Percentiles rank a stretch among this genome's conserved stretches.
phyloP scores from a whole-genome alignment of 164 flowering plant genomes.

The Tetracentron sinense region DNA sequence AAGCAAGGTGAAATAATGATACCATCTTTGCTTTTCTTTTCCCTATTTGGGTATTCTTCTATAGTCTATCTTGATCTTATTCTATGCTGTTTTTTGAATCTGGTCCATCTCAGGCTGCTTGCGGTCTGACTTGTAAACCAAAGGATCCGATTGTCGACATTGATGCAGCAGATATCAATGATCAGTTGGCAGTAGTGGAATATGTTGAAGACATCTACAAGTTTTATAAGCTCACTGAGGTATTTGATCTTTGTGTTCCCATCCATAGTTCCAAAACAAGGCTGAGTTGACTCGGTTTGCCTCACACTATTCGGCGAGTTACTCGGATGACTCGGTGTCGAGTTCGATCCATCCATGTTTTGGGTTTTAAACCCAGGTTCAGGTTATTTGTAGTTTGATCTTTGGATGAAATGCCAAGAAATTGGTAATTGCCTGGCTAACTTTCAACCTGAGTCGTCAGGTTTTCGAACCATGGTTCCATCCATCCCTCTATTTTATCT shows the following conservation, averaged over 20 bases:
- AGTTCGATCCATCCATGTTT: too few species aligned
- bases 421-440: too few species aligned
- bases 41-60: background rate
- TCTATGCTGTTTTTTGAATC: background rate
- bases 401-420: too few species aligned
- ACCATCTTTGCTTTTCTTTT: background rate
- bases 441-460: too few species aligned
- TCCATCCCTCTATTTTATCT: background rate
- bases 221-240: slow-evolving; percentile 74
- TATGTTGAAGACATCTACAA: slow-evolving; percentile 88
- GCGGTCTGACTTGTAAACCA: slow-evolving; percentile 53
- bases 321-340: too few species aligned
- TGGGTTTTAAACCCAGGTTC: too few species aligned
- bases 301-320: too few species aligned
- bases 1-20: slow-evolving; percentile 59
- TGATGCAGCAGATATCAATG: slow-evolving; percentile 63
- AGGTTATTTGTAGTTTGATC: too few species aligned
- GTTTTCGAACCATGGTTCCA: too few species aligned
- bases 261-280: too few species aligned
- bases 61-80: background rate
- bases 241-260: slow-evolving; percentile 17
- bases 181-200: slow-evolving; percentile 78
- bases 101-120: slow-evolving; percentile 46
- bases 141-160: slow-evolving; percentile 58
- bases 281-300: too few species aligned